A percentile compares a stretch with the other conserved stretches of the same genome.
These are phyloP conservation scores for Stemphylium lycopersici DNA, from an alignment of 2,329 filamentous ascomycete genomes.

Conservation along the genomic window DNA sequence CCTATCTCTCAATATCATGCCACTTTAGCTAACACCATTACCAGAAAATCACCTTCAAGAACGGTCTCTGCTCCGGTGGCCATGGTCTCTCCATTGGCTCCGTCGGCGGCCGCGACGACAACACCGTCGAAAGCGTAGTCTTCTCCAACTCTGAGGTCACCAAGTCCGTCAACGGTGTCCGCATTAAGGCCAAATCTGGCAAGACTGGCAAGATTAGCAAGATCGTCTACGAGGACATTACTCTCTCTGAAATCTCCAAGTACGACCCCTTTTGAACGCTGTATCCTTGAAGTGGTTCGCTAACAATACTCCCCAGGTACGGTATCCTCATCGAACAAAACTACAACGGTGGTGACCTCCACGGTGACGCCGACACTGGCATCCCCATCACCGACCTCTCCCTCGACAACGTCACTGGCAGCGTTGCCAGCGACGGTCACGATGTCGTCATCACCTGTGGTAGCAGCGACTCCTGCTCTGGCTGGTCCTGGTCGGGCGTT, in stretches of 20 bases:
- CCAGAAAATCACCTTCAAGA: conserved; percentile 41
- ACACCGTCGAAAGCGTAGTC: conserved; percentile 60
- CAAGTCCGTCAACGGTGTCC: conserved; percentile 62
- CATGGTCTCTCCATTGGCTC: conserved; percentile 65
- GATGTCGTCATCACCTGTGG: conserved; percentile 63
- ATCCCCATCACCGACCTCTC: conserved; percentile 54
- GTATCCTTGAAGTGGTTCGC: not conserved
- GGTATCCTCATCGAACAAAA: conserved; percentile 60
- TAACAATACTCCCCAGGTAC: conserved; percentile 36
- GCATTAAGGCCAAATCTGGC: conserved; percentile 62
- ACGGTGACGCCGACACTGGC: conserved; percentile 53
- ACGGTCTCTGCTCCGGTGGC: conserved; percentile 58
- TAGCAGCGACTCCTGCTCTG: conserved; percentile 52
- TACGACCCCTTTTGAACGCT: not conserved
- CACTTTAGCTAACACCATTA: not conserved
- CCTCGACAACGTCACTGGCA: conserved; percentile 48
- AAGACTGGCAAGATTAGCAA: conserved; percentile 59
- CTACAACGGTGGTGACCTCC: conserved; percentile 55
- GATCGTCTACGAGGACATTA: conserved; percentile 56
- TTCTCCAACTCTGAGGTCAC: conserved; percentile 57
- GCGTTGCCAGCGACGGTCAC: conserved; percentile 47
- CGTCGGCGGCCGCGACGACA: conserved; percentile 61
- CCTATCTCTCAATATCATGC: conserved; percentile 4
- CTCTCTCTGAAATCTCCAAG: conserved; percentile 51
- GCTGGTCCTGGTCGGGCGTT: conserved; percentile 62